These are phyloP conservation scores for Salicornia ramosissima DNA, from an alignment of 148 eudicot species.

Conservation along the genomic window DNA sequence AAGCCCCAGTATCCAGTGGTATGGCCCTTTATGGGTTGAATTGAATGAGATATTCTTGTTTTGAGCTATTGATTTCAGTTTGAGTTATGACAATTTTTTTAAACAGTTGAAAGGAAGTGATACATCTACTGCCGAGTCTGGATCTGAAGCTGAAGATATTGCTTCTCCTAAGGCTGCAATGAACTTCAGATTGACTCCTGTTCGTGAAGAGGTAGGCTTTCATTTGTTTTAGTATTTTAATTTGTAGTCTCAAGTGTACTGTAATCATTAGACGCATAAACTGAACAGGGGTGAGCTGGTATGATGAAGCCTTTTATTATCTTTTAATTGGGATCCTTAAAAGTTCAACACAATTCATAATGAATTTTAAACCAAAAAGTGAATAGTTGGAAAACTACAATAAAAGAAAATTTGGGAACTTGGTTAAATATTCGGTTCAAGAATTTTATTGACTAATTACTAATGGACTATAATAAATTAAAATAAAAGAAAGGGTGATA, in stretches of 20 bases:
- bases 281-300: no score
- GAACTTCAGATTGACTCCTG: slow-evolving; percentile 73
- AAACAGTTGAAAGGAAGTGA: slow-evolving; percentile 79
- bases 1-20: slow-evolving; percentile 81
- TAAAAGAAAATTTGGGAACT: no score
- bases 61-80: not conserved
- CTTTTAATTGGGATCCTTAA: no score
- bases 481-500: no score
- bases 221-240: slow-evolving; percentile 12
- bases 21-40: slow-evolving; percentile 15
- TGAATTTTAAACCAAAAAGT: no score
- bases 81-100: slow-evolving; percentile 1
- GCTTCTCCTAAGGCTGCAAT: slow-evolving; percentile 70
- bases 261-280: not conserved
- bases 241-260: not conserved
- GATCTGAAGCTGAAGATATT: slow-evolving; percentile 99
- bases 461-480: no score
- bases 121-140: slow-evolving; percentile 93
- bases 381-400: no score
- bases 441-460: no score
- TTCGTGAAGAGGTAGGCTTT: slow-evolving; percentile 71
- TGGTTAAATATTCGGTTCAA: no score
- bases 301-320: no score
- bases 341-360: no score
- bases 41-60: not conserved